Percentiles rank a stretch among this genome's conserved stretches.
These are phyloP conservation scores for Rubia yunnanensis DNA, from an alignment of 257 asterid genomes.

Conservation along the genomic window DNA sequence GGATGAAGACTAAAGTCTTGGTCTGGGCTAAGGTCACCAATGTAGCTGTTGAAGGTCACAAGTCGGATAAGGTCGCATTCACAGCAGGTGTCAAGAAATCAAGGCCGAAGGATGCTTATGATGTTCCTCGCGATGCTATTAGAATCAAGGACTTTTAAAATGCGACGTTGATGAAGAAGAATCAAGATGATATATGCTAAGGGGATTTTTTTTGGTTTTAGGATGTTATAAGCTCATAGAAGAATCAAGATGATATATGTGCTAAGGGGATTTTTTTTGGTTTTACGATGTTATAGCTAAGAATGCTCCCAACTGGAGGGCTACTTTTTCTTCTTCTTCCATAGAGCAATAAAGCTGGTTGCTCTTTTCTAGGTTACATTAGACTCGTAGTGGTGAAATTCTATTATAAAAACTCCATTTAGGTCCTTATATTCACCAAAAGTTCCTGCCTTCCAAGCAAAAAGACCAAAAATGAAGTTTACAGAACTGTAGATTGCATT, in stretches of 20 bases:
- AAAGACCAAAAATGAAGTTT: not conserved
- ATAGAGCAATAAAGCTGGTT: not conserved
- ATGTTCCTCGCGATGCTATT: conserved; percentile 45
- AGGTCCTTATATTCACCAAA: too few species aligned
- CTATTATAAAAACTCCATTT: not conserved
- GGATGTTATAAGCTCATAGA: not conserved
- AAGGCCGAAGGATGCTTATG: conserved; percentile 57
- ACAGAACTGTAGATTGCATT: not conserved
- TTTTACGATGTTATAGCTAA: not conserved
- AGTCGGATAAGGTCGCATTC: conserved; percentile 56
- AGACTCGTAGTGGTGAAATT: not conserved
- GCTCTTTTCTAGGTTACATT: not conserved
- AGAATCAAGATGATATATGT: not conserved
- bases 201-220: conserved; percentile 22
- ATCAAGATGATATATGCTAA: not conserved
- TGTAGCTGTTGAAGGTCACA: conserved; percentile 50
- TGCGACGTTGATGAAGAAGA: conserved; percentile 37
- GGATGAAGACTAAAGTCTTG: conserved; percentile 69
- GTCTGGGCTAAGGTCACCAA: conserved; percentile 78
- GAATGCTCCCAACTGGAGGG: not conserved
- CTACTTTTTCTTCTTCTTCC: not conserved
- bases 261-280: conserved; percentile 24
- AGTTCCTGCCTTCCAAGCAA: too few species aligned
- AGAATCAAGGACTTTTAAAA: conserved; percentile 57
- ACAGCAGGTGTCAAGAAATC: conserved; percentile 77